Percentiles rank a stretch among this genome's conserved stretches.
These are phyloP conservation scores for Histomonas meleagridis DNA, from an alignment of 208 protist genomes.

Conservation along the genomic window DNA sequence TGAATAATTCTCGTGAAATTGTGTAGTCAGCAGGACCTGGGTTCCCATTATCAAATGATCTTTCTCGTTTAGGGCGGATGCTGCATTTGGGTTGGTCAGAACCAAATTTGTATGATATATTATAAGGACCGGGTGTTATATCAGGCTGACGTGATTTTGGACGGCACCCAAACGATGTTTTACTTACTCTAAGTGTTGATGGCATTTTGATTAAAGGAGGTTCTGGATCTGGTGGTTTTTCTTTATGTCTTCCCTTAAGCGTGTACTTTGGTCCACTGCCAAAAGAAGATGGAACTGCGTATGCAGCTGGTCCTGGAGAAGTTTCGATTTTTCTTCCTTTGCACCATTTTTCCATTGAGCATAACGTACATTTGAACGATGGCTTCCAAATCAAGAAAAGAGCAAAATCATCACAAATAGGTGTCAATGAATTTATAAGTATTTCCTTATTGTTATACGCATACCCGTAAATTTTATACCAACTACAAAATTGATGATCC, in stretches of 20 bases:
- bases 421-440: too few species aligned
- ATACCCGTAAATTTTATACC: too few species aligned
- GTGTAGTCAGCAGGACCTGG: conserved; percentile 1
- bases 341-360: too few species aligned
- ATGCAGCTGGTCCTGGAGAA: neutral
- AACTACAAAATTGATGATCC: too few species aligned
- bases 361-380: too few species aligned
- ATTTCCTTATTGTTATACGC: too few species aligned
- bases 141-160: neutral
- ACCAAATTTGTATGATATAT: neutral
- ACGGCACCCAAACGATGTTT: neutral
- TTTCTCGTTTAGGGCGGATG: neutral
- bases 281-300: neutral
- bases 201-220: neutral
- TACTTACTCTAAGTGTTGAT: neutral
- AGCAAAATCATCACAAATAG: too few species aligned
- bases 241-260: neutral
- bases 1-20: neutral
- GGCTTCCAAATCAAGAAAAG: too few species aligned
- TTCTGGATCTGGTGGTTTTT: conserved; percentile 30
- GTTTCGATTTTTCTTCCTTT: neutral
- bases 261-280: neutral
- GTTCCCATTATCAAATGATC: neutral
- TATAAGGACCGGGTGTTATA: neutral
- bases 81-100: neutral